These are phyloP conservation scores for Hygrophoropsis aurantiaca DNA, from an alignment of 768 basidiomycete genomes.

Conservation along the genomic window DNA sequence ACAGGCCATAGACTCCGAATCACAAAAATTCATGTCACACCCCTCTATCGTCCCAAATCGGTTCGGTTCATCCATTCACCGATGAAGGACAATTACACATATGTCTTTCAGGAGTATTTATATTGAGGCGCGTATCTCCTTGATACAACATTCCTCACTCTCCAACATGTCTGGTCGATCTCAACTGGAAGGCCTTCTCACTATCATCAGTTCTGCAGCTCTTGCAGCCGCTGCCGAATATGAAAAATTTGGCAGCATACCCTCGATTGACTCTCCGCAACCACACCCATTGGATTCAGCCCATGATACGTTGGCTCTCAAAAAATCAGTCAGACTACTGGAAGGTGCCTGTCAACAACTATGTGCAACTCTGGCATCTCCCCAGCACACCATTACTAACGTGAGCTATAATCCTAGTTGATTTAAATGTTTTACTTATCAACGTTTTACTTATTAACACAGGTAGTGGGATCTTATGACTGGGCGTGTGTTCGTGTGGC, in stretches of 20 bases:
- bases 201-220: slow-evolving; percentile 1
- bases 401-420: not conserved
- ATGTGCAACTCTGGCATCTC: not conserved
- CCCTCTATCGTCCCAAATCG: too few relatives aligned
- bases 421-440: too few relatives aligned
- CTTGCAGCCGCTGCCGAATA: not conserved
- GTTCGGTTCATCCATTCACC: too few relatives aligned
- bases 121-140: slow-evolving; percentile 1
- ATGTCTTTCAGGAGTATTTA: not conserved
- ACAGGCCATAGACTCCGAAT: too few relatives aligned
- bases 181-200: not conserved
- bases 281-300: not conserved
- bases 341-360: slow-evolving; percentile 4
- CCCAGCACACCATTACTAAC: slow-evolving; percentile 1
- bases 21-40: too few relatives aligned
- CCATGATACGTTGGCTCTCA: not conserved
- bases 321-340: not conserved
- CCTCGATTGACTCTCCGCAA: not conserved
- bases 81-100: too few relatives aligned
- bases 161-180: not conserved
- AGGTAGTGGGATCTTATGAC: too few relatives aligned
- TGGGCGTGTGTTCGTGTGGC: slow-evolving; percentile 33
- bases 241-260: not conserved
- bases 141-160: not conserved
- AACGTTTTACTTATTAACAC: not conserved